These are phyloP conservation scores for Pythium pyrilobum DNA, from an alignment of 352 stramenopile species.

Conservation along the genomic window DNA sequence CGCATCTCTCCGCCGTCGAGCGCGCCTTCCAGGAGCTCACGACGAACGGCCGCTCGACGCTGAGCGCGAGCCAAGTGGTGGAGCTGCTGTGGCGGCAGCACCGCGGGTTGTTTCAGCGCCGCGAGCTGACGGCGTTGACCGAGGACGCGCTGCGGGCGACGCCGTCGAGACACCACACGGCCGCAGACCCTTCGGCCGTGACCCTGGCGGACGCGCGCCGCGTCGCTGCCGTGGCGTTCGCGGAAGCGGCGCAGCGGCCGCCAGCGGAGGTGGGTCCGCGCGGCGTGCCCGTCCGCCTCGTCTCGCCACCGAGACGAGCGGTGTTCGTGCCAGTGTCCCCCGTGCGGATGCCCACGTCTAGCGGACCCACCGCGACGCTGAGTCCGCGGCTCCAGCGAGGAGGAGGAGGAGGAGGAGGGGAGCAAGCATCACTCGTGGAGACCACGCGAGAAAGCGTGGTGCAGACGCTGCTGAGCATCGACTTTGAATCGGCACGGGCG, in stretches of 20 bases:
- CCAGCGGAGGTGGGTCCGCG: too few relatives aligned
- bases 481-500: conserved; percentile 30
- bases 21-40: neutral
- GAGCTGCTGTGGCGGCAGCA: neutral
- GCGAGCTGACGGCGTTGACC: neutral
- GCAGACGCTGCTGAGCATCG: conserved; percentile 40
- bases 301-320: neutral
- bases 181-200: neutral
- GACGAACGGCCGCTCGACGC: neutral
- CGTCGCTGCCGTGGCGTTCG: neutral
- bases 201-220: neutral
- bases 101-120: neutral
- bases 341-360: neutral
- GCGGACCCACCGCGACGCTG: too few relatives aligned
- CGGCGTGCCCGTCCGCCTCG: too few relatives aligned
- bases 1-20: neutral
- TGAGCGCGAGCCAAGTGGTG: neutral
- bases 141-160: neutral
- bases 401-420: neutral
- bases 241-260: conserved; percentile 1
- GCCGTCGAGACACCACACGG: neutral
- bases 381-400: neutral
- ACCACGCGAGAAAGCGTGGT: conserved; percentile 20
- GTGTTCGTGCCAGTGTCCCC: conserved; percentile 2
- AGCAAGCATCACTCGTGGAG: too few relatives aligned